Evolutionary conservation across 2,329 filamentous ascomycete species (phyloP).

Genomic region (Hyphodiscus sp.): DNA sequence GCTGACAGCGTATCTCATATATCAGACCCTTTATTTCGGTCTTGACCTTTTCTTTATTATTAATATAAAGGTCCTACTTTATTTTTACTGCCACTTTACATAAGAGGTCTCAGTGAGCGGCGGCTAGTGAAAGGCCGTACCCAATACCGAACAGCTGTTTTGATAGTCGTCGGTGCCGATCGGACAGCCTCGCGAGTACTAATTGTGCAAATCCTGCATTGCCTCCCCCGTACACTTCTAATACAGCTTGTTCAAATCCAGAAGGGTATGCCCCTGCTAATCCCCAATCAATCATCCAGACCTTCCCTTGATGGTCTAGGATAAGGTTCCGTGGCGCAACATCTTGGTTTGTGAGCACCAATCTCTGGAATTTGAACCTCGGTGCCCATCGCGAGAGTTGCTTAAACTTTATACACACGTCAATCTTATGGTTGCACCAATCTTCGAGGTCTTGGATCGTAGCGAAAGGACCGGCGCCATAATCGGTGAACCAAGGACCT

Average conservation of each 20-base stretch:
- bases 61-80: no score
- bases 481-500: conserved; percentile 7
- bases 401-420: conserved; percentile 3
- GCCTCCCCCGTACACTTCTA: not conserved
- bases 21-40: no score
- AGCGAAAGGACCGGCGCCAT: conserved; percentile 4
- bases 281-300: conserved; percentile 1
- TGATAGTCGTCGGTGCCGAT: conserved; percentile 2
- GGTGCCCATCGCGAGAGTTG: not conserved
- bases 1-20: no score
- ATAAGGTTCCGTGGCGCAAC: conserved; percentile 5
- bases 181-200: conserved; percentile 2
- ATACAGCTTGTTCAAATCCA: not conserved
- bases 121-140: conserved; percentile 5
- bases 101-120: not conserved
- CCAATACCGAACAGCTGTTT: conserved; percentile 2
- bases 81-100: no score
- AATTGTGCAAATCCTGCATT: conserved; percentile 5
- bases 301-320: conserved; percentile 7
- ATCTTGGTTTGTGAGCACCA: conserved; percentile 4
- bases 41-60: no score
- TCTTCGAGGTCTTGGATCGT: conserved; percentile 4
- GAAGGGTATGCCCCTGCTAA: not conserved
- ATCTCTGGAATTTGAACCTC: conserved; percentile 5
- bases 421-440: conserved; percentile 9